Base-by-base conservation (phyloP, 2,329 filamentous ascomycete species). In the Stagonosporopsis rhizophila region DNA sequence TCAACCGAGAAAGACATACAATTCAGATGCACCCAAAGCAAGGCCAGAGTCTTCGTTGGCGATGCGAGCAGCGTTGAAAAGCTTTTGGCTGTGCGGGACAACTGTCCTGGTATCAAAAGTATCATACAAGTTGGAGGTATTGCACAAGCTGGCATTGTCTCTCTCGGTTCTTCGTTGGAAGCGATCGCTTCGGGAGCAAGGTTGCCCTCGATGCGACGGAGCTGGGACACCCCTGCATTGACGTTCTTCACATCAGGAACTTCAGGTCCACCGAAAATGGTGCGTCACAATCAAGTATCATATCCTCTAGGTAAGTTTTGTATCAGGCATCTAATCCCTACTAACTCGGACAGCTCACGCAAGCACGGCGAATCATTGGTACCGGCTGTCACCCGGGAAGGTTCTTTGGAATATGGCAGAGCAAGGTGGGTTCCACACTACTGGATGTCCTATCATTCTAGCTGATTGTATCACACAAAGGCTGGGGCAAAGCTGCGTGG, bases 401-500 rank as follows among this genome's bases (percentile, higher is more conserved):
- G 32, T 40, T 25, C 40, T 56, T 25, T 55, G 52, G 52, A 55
- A 55, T 25, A 55, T 42, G 30, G 50, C 50, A 46, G 50, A 53
- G 23, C 42, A 55, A 44, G 52, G 52, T 44, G n/a, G 8, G 35
- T 19, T 19, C 17, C 12, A 9, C n/a, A 38, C 17, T 38, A 25
- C 20, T 23, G 7, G 11, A 40, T 12, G 11, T 11, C 3, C 9
- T 19, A 9, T 6, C 4, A 1, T 20, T 11, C 4, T 11, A 11
- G 35, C 35, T 40, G 38, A 40, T 15, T 15, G 9, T 15, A 17
- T 3, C 9, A 9, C 17, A 17, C 12, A 22, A 17, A 56, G 53
- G 53, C 17, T 56, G 53, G 53, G 53, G 14, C 22, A 56, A 56
- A 20, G 53, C 53, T 46, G 53, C 53, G 20, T 56, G 37, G 22